Conservation (phyloP, 1,284 basidiomycete species). For the Peniophora sp. region DNA sequence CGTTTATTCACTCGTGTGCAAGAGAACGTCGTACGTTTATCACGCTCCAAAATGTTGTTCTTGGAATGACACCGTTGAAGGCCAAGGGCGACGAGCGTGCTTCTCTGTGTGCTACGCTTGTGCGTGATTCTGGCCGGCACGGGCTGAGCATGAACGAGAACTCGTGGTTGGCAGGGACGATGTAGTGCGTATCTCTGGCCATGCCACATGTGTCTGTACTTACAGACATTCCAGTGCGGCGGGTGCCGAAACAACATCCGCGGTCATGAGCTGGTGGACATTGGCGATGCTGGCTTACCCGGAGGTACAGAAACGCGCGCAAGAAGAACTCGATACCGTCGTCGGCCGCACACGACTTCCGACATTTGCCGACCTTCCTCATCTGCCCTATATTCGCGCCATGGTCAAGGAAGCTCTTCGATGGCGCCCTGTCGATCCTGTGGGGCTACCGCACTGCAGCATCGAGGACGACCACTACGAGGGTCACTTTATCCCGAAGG, state of each 20-base stretch:
- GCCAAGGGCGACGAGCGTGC: slow-evolving; percentile 9
- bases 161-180: slow-evolving; percentile 9
- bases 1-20: slow-evolving; percentile 7
- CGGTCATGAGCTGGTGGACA: slow-evolving; percentile 11
- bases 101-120: slow-evolving; percentile 9
- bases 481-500: slow-evolving; percentile 19
- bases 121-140: slow-evolving; percentile 8
- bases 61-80: neutral
- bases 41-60: neutral
- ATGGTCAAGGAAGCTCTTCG: slow-evolving; percentile 15
- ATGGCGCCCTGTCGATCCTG: slow-evolving; percentile 13
- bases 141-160: slow-evolving; percentile 8
- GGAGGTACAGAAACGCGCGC: slow-evolving; percentile 12
- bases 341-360: slow-evolving; percentile 14
- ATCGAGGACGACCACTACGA: slow-evolving; percentile 17
- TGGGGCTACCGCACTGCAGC: slow-evolving; percentile 13
- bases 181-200: slow-evolving; percentile 7
- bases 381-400: slow-evolving; percentile 16
- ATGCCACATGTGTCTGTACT: neutral
- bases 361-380: slow-evolving; percentile 10
- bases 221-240: slow-evolving; percentile 5
- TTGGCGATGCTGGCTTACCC: slow-evolving; percentile 14
- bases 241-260: slow-evolving; percentile 12
- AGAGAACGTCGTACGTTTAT: slow-evolving; percentile 4
- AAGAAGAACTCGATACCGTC: slow-evolving; percentile 16